A percentile compares a stretch with the other conserved stretches of the same genome.
Evolutionary conservation across 495 filamentous ascomycete species (phyloP).

Genomic region (Pseudotulostoma volvatum): DNA sequence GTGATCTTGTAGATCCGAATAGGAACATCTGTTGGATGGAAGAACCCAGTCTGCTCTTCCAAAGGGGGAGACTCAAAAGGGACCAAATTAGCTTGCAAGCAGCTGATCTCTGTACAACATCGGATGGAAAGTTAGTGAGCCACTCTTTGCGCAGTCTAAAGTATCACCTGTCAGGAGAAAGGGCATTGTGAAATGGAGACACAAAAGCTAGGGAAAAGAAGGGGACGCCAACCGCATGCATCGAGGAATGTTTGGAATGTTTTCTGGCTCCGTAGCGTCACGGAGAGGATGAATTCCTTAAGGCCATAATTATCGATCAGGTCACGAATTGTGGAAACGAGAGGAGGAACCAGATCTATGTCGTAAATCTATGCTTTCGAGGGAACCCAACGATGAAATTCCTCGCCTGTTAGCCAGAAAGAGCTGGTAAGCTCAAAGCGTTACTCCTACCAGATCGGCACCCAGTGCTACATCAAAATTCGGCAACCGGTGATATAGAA

Average conservation of each 20-base stretch:
- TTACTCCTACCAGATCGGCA: slow-evolving; percentile 31
- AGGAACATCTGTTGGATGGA: slow-evolving; percentile 35
- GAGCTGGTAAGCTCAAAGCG: background rate
- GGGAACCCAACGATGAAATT: slow-evolving; percentile 2
- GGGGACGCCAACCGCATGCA: slow-evolving; percentile 36
- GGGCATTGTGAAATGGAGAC: background rate
- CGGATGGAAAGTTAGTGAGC: background rate
- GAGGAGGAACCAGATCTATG: slow-evolving; percentile 34
- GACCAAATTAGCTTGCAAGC: slow-evolving; percentile 27
- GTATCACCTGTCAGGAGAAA: background rate
- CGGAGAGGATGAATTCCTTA: slow-evolving; percentile 37
- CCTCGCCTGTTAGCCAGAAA: background rate
- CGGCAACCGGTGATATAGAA: slow-evolving; percentile 2
- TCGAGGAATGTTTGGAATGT: slow-evolving; percentile 41
- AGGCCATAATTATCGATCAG: slow-evolving; percentile 35
- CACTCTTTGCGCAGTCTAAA: background rate
- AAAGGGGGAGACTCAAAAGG: slow-evolving; percentile 25
- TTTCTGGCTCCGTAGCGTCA: slow-evolving; percentile 44
- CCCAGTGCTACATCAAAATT: slow-evolving; percentile 33
- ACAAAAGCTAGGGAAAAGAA: background rate
- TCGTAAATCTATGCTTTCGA: slow-evolving; percentile 44
- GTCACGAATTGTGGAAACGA: slow-evolving; percentile 38
- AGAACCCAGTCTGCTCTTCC: slow-evolving; percentile 39
- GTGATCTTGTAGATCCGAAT: slow-evolving; percentile 28
- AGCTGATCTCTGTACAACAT: slow-evolving; percentile 12